Conservation (phyloP, 179 eudicot species). For the Beta corolliflora region DNA sequence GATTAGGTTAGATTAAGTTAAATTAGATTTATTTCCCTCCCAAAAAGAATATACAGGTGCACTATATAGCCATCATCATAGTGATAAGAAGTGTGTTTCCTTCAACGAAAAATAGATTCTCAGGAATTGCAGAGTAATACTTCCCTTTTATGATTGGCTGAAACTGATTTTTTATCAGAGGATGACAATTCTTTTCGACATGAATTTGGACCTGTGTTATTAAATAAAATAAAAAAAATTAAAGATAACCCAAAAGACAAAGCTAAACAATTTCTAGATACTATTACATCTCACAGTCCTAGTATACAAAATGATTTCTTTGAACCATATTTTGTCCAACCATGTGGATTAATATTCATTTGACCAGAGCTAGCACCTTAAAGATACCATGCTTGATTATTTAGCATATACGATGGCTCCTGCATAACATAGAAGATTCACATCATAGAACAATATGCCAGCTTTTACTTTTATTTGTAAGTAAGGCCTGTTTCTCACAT, state of each 20-base stretch:
- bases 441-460: no score
- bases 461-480: no score
- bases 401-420: no score
- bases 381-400: conserved; percentile 51
- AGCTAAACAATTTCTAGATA: neutral
- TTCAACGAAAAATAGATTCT: no score
- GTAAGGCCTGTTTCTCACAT: no score
- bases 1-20: no score
- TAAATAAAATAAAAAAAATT: neutral
- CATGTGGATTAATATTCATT: conserved; percentile 67
- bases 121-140: conserved; percentile 32
- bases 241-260: neutral
- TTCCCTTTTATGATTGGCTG: conserved; percentile 58
- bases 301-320: conserved; percentile 27
- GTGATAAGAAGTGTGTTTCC: no score
- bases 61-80: no score
- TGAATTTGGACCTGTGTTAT: conserved; percentile 48
- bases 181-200: conserved; percentile 45
- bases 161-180: conserved; percentile 63
- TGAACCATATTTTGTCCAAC: conserved; percentile 69
- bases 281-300: conserved; percentile 11
- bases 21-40: no score
- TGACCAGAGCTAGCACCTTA: conserved; percentile 66
- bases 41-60: no score
- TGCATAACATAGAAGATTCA: no score